Conservation (phyloP, 257 asterid species). For the Jaltomata sinuosa region DNA sequence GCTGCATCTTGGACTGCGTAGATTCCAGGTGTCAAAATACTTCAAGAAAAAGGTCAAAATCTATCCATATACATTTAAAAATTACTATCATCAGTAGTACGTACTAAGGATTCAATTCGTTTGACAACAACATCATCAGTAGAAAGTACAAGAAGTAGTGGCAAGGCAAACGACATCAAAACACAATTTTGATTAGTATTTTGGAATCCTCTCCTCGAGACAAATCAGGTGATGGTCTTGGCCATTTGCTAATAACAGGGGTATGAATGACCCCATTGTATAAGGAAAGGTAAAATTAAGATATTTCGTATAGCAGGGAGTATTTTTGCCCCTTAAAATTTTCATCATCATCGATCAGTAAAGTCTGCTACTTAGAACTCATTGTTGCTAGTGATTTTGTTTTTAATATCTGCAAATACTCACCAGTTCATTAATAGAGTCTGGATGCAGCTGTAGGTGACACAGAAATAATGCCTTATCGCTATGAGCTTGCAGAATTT, state of each 20-base stretch:
- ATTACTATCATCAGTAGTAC: background rate
- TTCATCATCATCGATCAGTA: background rate
- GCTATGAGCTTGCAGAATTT: conserved; percentile 35
- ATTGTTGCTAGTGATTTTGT: background rate
- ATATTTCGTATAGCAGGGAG: background rate
- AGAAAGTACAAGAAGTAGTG: background rate
- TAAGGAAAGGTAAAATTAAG: background rate
- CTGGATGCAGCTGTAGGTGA: conserved; percentile 72
- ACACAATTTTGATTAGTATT: background rate
- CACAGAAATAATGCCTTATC: conserved; percentile 47
- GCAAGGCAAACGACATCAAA: background rate
- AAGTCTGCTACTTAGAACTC: background rate
- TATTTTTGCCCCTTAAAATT: background rate
- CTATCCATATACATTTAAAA: background rate
- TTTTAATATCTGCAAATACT: background rate
- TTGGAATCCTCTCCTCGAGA: background rate
- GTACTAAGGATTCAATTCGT: background rate
- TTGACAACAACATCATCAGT: background rate
- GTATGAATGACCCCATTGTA: background rate
- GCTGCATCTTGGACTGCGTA: background rate
- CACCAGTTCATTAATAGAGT: conserved; percentile 16
- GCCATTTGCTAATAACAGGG: background rate
- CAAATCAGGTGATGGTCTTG: background rate
- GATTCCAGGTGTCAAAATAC: background rate
- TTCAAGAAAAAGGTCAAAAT: background rate